Evolutionary conservation across 192 early-diverging fungal genomes (phyloP).

Genomic region (Coemansia sp.): DNA sequence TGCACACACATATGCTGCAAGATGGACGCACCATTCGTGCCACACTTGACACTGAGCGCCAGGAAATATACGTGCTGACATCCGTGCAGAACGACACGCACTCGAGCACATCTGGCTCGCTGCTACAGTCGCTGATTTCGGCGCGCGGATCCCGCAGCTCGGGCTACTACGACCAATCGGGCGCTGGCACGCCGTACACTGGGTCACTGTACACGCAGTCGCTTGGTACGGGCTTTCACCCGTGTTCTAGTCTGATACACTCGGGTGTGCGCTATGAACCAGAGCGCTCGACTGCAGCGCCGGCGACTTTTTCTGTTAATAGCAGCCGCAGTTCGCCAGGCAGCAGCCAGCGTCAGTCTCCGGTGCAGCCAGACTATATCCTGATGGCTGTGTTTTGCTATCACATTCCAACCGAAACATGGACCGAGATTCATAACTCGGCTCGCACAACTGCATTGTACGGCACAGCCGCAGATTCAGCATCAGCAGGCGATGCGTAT

Average conservation of each 20-base stretch:
- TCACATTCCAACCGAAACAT: conserved; percentile 55
- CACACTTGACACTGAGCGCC: conserved; percentile 71
- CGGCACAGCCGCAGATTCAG: conserved; percentile 45
- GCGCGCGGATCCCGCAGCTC: conserved; percentile 20
- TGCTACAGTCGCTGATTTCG: conserved; percentile 25
- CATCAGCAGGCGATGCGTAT: neutral
- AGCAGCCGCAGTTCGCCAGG: neutral
- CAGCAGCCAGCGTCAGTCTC: neutral
- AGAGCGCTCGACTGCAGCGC: neutral
- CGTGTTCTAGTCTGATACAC: conserved; percentile 37
- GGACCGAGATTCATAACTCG: conserved; percentile 50
- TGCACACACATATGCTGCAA: conserved; percentile 40
- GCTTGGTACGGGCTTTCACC: conserved; percentile 25
- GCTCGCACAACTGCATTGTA: conserved; percentile 21
- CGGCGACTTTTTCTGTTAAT: neutral
- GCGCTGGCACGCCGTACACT: conserved; percentile 4
- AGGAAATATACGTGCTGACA: conserved; percentile 83
- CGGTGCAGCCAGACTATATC: conserved; percentile 19
- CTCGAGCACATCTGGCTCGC: conserved; percentile 2
- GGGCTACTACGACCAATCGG: conserved; percentile 11
- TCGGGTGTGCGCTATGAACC: conserved; percentile 24
- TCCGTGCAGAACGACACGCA: conserved; percentile 37
- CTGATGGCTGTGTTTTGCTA: conserved; percentile 50
- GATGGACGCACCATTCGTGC: conserved; percentile 59
- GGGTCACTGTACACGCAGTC: conserved; percentile 21